These are phyloP conservation scores for Lycium barbarum DNA, from an alignment of 257 asterid genomes.

Conservation along the genomic window DNA sequence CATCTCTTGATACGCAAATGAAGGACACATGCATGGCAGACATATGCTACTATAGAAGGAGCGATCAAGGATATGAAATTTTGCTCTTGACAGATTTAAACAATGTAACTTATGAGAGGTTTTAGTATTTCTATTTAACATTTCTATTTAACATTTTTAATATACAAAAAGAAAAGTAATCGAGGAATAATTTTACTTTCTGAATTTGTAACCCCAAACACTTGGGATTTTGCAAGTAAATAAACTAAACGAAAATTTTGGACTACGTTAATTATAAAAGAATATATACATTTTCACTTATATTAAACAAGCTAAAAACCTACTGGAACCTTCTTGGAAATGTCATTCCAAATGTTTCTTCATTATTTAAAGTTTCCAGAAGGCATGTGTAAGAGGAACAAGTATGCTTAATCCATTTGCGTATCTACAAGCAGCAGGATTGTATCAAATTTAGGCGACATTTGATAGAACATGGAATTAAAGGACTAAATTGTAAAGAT, in stretches of 20 bases:
- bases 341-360: neutral
- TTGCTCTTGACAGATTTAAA: no score
- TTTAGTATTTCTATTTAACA: no score
- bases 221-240: neutral
- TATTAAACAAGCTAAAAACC: neutral
- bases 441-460: conserved; percentile 39
- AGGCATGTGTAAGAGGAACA: no score
- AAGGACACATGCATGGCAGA: no score
- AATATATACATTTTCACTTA: neutral
- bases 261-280: neutral
- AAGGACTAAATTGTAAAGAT: neutral
- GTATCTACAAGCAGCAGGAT: conserved; percentile 11
- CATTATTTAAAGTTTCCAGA: neutral
- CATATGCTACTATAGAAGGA: no score
- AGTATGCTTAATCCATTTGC: neutral
- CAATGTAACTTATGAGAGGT: no score
- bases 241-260: neutral
- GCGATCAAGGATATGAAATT: no score
- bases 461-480: neutral
- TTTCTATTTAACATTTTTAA: no score
- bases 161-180: no score
- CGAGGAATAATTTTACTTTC: neutral
- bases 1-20: no score
- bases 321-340: conserved; percentile 1
- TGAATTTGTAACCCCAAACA: no score